Conservation (phyloP, 106 monocot genomes). For the Gastrodia elata region DNA sequence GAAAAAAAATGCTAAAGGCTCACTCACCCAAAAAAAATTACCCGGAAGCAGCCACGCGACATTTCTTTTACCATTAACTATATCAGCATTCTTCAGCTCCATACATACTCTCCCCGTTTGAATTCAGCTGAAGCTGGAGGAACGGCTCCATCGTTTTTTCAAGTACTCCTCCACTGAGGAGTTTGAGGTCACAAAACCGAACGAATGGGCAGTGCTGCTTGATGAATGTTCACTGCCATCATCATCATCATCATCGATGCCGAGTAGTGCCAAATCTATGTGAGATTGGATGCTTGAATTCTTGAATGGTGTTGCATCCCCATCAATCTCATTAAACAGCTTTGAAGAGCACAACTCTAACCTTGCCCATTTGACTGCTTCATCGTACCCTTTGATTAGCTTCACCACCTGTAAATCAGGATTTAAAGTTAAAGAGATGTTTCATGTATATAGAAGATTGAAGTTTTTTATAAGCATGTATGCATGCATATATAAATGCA, state of each 20-base stretch:
- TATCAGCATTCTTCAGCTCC: not conserved
- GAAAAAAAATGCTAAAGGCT: not conserved
- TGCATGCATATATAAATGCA: too few relatives aligned
- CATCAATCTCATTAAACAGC: constrained; percentile 31
- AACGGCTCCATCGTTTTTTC: constrained; percentile 55
- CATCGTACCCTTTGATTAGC: constrained; percentile 53
- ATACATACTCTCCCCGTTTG: not conserved
- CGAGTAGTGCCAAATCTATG: constrained; percentile 76
- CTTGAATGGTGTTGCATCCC: constrained; percentile 15
- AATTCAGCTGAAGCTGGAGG: constrained; percentile 63
- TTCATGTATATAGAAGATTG: too few relatives aligned
- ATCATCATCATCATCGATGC: constrained; percentile 44
- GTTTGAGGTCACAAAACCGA: constrained; percentile 35
- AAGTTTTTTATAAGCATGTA: too few relatives aligned
- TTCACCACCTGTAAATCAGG: constrained; percentile 30
- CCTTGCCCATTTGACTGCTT: constrained; percentile 50
- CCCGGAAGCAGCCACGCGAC: not conserved
- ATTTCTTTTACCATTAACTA: not conserved
- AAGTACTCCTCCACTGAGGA: constrained; percentile 66
- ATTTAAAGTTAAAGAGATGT: not conserved
- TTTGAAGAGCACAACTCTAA: constrained; percentile 23
- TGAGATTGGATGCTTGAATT: constrained; percentile 57
- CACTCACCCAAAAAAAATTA: not conserved
- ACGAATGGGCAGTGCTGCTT: constrained; percentile 31
- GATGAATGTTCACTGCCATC: constrained; percentile 40